phyloP scores from a whole-genome alignment of 2,329 filamentous ascomycete genomes.

The Leptographium flavum region DNA sequence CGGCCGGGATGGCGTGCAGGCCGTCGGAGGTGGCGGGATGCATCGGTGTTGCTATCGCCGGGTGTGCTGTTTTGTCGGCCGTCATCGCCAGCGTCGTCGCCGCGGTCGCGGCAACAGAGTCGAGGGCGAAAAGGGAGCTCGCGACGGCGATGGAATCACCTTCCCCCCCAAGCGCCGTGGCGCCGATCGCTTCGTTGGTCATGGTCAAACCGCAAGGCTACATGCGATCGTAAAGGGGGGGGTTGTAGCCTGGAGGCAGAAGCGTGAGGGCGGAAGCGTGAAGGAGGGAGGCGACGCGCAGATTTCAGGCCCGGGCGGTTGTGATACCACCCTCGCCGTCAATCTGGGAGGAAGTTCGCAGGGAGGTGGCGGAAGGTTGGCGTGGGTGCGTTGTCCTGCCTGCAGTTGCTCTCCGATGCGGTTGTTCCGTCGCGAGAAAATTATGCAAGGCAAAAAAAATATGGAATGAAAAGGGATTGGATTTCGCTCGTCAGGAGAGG shows the following conservation, averaged over 20 bases:
- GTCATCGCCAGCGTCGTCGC: slow-evolving; percentile 2
- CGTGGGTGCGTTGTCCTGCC: slow-evolving; percentile 4
- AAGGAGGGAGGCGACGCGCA: slow-evolving; percentile 3
- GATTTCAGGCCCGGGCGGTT: slow-evolving; percentile 1
- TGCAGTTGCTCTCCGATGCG: too few species aligned
- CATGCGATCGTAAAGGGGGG: slow-evolving; percentile 14
- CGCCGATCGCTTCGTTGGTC: slow-evolving; percentile 41
- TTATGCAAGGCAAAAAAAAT: slow-evolving; percentile 2
- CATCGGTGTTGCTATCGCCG: slow-evolving; percentile 6
- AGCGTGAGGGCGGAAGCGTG: not conserved
- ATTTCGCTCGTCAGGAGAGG: slow-evolving; percentile 10
- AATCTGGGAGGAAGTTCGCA: too few species aligned
- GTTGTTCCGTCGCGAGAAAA: slow-evolving; percentile 1
- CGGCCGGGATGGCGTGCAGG: not conserved
- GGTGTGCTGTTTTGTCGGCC: slow-evolving; percentile 11
- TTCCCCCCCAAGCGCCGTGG: slow-evolving; percentile 26
- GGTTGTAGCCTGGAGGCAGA: slow-evolving; percentile 10
- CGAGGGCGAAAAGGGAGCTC: slow-evolving; percentile 6
- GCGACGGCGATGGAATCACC: slow-evolving; percentile 15
- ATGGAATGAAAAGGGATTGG: slow-evolving; percentile 3
- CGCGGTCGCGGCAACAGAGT: not conserved
- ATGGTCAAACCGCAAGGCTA: slow-evolving; percentile 23
- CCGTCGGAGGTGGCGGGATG: not conserved
- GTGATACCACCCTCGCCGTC: not conserved
- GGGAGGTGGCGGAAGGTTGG: not conserved